These are phyloP conservation scores for Neurospora hispaniola DNA, from an alignment of 495 filamentous ascomycete genomes.

Conservation along the genomic window DNA sequence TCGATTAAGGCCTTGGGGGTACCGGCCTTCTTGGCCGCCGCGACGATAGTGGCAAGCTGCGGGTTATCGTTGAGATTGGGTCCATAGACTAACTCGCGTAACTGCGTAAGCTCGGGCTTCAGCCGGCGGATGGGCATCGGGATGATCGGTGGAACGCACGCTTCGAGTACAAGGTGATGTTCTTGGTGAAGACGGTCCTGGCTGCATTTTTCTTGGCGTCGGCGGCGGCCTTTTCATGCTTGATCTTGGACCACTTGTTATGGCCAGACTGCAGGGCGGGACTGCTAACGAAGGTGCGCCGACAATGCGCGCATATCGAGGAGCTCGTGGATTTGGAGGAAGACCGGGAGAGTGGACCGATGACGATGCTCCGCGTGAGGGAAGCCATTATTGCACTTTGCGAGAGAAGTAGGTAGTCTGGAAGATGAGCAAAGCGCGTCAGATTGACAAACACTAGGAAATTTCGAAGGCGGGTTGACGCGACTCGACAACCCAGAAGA, in stretches of 20 bases:
- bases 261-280: constrained; percentile 53
- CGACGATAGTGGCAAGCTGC: constrained; percentile 58
- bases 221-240: constrained; percentile 79
- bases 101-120: constrained; percentile 5
- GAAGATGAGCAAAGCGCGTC: background rate
- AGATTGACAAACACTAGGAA: background rate
- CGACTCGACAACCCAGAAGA: background rate
- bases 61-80: constrained; percentile 63
- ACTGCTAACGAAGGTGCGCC: constrained; percentile 43
- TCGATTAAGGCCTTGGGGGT: constrained; percentile 80
- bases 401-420: background rate
- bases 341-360: background rate
- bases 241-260: constrained; percentile 90
- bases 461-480: background rate
- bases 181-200: constrained; percentile 34
- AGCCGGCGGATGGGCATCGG: constrained; percentile 4
- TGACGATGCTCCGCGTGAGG: constrained; percentile 3
- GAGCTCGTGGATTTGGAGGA: constrained; percentile 4
- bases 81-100: constrained; percentile 39
- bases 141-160: constrained; percentile 23
- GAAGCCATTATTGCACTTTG: constrained; percentile 9
- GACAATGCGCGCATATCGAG: constrained; percentile 32
- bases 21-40: constrained; percentile 72
- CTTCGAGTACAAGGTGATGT: constrained; percentile 43
- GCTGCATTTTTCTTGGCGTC: constrained; percentile 49